Evolutionary conservation across 805 yeast genomes (phyloP).

Genomic region (Lachancea meyersii): DNA sequence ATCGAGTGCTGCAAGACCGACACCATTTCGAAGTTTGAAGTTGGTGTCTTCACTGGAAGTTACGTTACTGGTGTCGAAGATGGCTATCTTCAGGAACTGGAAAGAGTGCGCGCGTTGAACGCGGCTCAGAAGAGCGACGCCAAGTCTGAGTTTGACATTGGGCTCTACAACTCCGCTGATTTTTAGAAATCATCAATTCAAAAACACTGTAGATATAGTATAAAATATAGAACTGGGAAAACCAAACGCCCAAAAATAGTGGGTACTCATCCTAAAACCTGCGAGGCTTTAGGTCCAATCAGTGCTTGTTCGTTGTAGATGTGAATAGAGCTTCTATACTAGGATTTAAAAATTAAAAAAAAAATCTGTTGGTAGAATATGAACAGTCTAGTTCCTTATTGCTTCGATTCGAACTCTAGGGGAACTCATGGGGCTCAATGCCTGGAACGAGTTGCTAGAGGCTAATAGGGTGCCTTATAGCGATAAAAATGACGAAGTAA

Average conservation of each 20-base stretch:
- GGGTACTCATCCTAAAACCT: neutral
- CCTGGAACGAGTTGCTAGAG: slow-evolving; percentile 5
- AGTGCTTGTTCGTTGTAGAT: no score
- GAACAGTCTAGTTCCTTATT: no score
- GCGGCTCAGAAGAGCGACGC: slow-evolving; percentile 52
- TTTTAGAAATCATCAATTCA: slow-evolving; percentile 31
- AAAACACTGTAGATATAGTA: slow-evolving; percentile 3
- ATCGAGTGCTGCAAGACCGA: slow-evolving; percentile 65
- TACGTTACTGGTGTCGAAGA: slow-evolving; percentile 94
- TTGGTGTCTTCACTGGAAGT: slow-evolving; percentile 92
- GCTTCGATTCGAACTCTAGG: no score
- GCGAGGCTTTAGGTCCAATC: no score
- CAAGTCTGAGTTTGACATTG: slow-evolving; percentile 73
- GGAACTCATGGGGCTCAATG: neutral
- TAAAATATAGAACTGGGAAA: neutral
- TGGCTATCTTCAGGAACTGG: slow-evolving; percentile 73
- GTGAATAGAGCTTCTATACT: no score
- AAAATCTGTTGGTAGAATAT: no score
- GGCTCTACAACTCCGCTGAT: slow-evolving; percentile 54
- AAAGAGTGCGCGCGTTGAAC: slow-evolving; percentile 73
- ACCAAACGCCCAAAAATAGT: neutral
- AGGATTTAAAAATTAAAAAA: no score
- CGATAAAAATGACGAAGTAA: neutral
- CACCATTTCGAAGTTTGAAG: slow-evolving; percentile 59
- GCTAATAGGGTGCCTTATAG: neutral